These are phyloP conservation scores for Caryopteris hybrid DNA, from an alignment of 305 asterid species.

Conservation along the genomic window DNA sequence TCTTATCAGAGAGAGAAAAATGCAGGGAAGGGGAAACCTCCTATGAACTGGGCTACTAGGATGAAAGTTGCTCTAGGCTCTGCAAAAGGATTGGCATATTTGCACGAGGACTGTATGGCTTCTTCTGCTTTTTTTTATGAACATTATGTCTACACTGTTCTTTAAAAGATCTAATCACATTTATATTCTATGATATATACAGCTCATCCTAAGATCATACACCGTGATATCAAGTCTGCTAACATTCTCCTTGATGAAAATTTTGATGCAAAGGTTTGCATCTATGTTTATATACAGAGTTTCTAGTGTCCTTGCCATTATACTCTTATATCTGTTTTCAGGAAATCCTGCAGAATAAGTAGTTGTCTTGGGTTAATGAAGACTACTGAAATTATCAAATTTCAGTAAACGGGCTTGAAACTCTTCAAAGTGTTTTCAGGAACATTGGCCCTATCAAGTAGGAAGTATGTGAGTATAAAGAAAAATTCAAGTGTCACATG, in stretches of 20 bases:
- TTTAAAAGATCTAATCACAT: not conserved
- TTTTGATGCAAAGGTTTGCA: slow-evolving; percentile 77
- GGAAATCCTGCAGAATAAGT: no score
- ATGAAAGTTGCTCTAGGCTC: slow-evolving; percentile 77
- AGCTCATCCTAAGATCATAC: slow-evolving; percentile 90
- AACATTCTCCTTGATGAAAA: slow-evolving; percentile 78
- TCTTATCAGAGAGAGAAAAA: slow-evolving; percentile 19
- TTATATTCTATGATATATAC: slow-evolving; percentile 27
- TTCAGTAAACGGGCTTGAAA: not conserved
- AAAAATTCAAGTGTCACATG: not conserved
- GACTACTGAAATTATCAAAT: not conserved
- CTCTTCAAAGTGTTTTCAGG: not conserved
- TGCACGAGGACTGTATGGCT: slow-evolving; percentile 85
- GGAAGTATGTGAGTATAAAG: not conserved
- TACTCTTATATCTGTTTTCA: not conserved
- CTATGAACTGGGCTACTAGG: slow-evolving; percentile 70
- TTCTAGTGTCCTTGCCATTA: not conserved
- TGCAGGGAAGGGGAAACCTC: slow-evolving; percentile 57
- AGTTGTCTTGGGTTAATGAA: no score
- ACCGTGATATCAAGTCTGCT: slow-evolving; percentile 89
- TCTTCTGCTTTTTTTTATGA: slow-evolving; percentile 15
- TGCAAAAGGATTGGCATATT: slow-evolving; percentile 78
- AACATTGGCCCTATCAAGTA: not conserved
- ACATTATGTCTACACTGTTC: slow-evolving; percentile 10
- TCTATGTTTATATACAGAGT: not conserved